These are phyloP conservation scores for Globisporangium canariense DNA, from an alignment of 352 stramenopile genomes.

Conservation along the genomic window DNA sequence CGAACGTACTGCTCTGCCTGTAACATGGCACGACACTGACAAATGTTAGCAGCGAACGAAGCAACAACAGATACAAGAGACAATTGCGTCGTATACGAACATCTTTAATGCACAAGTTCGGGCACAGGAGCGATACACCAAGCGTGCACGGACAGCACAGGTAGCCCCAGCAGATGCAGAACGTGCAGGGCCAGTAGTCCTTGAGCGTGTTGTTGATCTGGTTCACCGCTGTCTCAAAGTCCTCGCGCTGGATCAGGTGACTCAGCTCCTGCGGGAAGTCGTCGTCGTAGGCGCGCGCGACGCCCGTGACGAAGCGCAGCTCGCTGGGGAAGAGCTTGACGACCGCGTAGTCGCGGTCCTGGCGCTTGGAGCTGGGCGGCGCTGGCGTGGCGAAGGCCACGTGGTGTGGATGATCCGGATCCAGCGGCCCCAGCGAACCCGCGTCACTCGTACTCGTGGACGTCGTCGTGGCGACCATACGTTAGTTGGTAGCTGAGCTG, in stretches of 20 bases:
- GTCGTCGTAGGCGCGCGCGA: slow-evolving; percentile 69
- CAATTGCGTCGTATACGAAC: slow-evolving; percentile 24
- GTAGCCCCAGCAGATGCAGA: slow-evolving; percentile 73
- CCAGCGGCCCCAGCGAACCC: not conserved
- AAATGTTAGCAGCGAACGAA: not conserved
- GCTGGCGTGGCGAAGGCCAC: not conserved
- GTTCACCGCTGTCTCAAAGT: slow-evolving; percentile 74
- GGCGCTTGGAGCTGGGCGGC: slow-evolving; percentile 4
- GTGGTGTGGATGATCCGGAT: not conserved
- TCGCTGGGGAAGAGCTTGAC: slow-evolving; percentile 53
- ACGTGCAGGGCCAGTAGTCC: slow-evolving; percentile 78
- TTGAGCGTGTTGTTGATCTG: slow-evolving; percentile 85
- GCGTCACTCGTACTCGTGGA: not conserved
- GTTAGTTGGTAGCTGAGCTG: not conserved
- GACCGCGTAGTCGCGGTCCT: slow-evolving; percentile 28
- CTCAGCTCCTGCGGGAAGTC: slow-evolving; percentile 58
- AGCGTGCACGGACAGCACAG: slow-evolving; percentile 61
- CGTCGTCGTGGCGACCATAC: slow-evolving; percentile 10
- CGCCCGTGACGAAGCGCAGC: slow-evolving; percentile 69
- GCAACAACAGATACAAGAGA: not conserved
- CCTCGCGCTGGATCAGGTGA: slow-evolving; percentile 45
- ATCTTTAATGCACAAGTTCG: slow-evolving; percentile 73
- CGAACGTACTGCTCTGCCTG: slow-evolving; percentile 72
- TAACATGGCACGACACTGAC: not conserved
- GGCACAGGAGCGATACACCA: slow-evolving; percentile 59